Conservation (phyloP, 371 early-diverging fungal species). For the Mucor racemosus region DNA sequence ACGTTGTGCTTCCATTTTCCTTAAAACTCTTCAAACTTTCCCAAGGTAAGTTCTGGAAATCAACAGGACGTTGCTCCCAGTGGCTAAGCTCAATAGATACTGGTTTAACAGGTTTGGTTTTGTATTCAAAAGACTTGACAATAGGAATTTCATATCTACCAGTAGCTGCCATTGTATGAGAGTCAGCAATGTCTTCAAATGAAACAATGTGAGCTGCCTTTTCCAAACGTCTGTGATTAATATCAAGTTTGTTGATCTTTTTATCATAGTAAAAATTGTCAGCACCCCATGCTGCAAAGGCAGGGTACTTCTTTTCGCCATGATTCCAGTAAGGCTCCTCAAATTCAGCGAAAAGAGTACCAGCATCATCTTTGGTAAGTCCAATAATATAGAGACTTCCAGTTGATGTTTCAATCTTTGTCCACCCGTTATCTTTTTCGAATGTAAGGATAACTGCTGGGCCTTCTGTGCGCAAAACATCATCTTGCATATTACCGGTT, state of each 20-base stretch:
- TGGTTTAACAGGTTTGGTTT: conserved; percentile 19
- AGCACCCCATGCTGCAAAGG: conserved; percentile 56
- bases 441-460: conserved; percentile 54
- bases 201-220: conserved; percentile 35
- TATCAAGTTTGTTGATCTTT: conserved; percentile 27
- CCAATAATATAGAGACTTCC: conserved; percentile 54
- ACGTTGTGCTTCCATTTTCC: conserved; percentile 16
- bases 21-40: conserved; percentile 38
- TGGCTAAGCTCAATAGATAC: conserved; percentile 28
- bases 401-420: conserved; percentile 37
- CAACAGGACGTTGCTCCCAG: conserved; percentile 39
- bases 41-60: conserved; percentile 51
- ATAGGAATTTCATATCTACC: conserved; percentile 34
- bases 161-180: conserved; percentile 5
- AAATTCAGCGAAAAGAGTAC: conserved; percentile 64
- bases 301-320: conserved; percentile 30
- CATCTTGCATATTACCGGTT: conserved; percentile 49
- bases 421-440: conserved; percentile 55
- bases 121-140: conserved; percentile 25
- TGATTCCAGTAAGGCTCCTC: conserved; percentile 58
- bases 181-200: conserved; percentile 23
- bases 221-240: conserved; percentile 36
- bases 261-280: conserved; percentile 45
- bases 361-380: conserved; percentile 47
- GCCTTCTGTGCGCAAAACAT: conserved; percentile 37